These are phyloP conservation scores for Colletotrichum sp. DNA, from an alignment of 2,329 filamentous ascomycete species.

Conservation along the genomic window DNA sequence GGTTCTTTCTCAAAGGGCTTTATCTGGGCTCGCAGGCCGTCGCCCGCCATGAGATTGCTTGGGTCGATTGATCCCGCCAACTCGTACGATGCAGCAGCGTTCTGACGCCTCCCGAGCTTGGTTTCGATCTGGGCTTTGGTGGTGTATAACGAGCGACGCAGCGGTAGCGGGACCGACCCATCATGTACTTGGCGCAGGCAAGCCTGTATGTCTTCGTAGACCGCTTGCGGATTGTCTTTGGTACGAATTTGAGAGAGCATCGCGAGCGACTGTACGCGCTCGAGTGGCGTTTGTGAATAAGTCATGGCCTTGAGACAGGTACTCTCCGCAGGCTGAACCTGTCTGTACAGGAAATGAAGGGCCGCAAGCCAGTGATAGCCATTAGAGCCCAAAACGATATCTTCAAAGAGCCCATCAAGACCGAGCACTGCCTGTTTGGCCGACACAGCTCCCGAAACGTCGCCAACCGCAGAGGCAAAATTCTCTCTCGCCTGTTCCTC, in stretches of 20 bases:
- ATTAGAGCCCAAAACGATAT: constrained; percentile 17
- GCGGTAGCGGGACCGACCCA: not conserved
- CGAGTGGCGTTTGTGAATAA: not conserved
- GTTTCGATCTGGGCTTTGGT: constrained; percentile 25
- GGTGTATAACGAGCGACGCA: constrained; percentile 14
- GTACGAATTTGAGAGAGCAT: constrained; percentile 21
- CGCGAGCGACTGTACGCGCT: constrained; percentile 20
- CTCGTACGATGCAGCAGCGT: constrained; percentile 20
- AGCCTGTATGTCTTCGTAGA: constrained; percentile 12
- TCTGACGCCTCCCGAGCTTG: constrained; percentile 7
- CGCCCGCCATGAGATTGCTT: constrained; percentile 17
- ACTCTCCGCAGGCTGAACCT: constrained; percentile 17
- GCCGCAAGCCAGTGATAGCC: constrained; percentile 25
- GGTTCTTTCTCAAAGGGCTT: constrained; percentile 16
- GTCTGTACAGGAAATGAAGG: constrained; percentile 20
- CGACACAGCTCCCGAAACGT: not conserved
- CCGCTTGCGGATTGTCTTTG: constrained; percentile 16
- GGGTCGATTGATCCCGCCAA: constrained; percentile 25
- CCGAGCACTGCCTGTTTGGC: constrained; percentile 20
- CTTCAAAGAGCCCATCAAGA: constrained; percentile 24
- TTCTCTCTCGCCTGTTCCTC: constrained; percentile 20
- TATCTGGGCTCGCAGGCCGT: constrained; percentile 25
- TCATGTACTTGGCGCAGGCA: not conserved
- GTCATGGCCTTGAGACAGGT: constrained; percentile 23
- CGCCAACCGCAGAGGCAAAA: constrained; percentile 4